Evolutionary conservation across 2,329 filamentous ascomycete genomes (phyloP).

Genomic region (Ascochyta koolunga): DNA sequence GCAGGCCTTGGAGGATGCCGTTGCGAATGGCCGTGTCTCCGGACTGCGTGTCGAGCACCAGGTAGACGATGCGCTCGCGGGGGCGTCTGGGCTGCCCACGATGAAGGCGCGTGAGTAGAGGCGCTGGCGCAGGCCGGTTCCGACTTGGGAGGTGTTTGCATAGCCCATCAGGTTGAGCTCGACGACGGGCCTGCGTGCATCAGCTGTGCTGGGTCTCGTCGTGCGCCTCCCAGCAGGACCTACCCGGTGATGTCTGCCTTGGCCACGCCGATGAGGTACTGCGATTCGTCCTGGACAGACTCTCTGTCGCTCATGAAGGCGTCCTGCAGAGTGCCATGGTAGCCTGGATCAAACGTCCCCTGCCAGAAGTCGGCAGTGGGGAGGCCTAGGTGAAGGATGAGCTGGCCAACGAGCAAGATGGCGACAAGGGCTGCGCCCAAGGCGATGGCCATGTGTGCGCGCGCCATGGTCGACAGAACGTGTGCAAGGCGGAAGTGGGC

Average conservation of each 20-base stretch:
- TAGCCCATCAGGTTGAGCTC: slow-evolving; percentile 94
- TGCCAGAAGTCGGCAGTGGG: slow-evolving; percentile 48
- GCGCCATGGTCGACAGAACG: slow-evolving; percentile 43
- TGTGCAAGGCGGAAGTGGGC: slow-evolving; percentile 25
- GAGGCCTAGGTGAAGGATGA: slow-evolving; percentile 43
- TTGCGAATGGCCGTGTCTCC: slow-evolving; percentile 88
- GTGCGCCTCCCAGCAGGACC: not conserved
- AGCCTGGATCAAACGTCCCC: slow-evolving; percentile 31
- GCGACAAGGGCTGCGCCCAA: slow-evolving; percentile 44
- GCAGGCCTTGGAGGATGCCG: slow-evolving; percentile 80
- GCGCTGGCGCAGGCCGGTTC: slow-evolving; percentile 83
- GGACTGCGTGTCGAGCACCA: slow-evolving; percentile 84
- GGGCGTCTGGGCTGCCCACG: slow-evolving; percentile 70
- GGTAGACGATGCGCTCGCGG: slow-evolving; percentile 78
- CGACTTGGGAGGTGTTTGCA: slow-evolving; percentile 81
- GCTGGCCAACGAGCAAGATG: slow-evolving; percentile 43
- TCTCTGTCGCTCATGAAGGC: slow-evolving; percentile 31
- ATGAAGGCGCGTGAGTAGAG: slow-evolving; percentile 91
- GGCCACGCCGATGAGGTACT: slow-evolving; percentile 70
- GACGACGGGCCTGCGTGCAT: slow-evolving; percentile 71
- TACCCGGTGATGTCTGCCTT: slow-evolving; percentile 77
- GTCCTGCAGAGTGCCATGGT: slow-evolving; percentile 31
- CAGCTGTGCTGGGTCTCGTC: not conserved
- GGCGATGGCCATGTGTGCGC: slow-evolving; percentile 48
- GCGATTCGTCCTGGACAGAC: slow-evolving; percentile 47